Evolutionary conservation across 768 basidiomycete genomes (phyloP), one percentile per base, ranked within the genome.

Genomic region (Phylloporus sp.): DNA sequence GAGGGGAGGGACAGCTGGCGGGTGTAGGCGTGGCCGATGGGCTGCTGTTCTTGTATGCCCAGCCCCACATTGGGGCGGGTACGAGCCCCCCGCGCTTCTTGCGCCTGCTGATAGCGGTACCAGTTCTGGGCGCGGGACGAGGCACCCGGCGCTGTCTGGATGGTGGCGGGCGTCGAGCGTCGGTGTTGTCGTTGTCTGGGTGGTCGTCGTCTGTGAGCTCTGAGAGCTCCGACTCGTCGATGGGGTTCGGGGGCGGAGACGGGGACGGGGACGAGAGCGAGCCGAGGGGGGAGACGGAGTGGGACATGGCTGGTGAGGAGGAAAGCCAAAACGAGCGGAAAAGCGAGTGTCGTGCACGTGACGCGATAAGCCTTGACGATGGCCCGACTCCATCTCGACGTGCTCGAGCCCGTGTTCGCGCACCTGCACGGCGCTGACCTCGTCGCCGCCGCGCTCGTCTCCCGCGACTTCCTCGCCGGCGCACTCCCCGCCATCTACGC

Each of bases 41-140:
- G 54, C 55, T 67, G n/a, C n/a, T n/a, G 44, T 70, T 74, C 65
- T 81, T 82, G 59, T 77, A 77, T 13, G 83, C 88, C 89, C 90
- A 92, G 23, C 80, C 88, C 90, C 89, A 91, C 87, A 91, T 91
- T 48, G 81, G 81, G 31, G 83, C 83, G 26, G 89, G 87, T 1
- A 88, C 83, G 53, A 89, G 75, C 49, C 84, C 85, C 59, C 84
- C 80, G 46, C 83, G 78, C 61, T 81, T 80, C 66, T 73, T 77
- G 55, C 76, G 69, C 13, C 70, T 71, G 45, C 56, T 64, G 5
- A 50, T 56, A 8, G 57, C 47, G 15, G 66, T 38, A 43, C 6
- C 59, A 22, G 36, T 48, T 55, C 32, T 36, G 32, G n/a, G 45
- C 7, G 48, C 43, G 32, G 5, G 45, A 22, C 2, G 54, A 18